Base-by-base conservation (phyloP, 78 protist species). In the Dictyostelium citrinum region DNA sequence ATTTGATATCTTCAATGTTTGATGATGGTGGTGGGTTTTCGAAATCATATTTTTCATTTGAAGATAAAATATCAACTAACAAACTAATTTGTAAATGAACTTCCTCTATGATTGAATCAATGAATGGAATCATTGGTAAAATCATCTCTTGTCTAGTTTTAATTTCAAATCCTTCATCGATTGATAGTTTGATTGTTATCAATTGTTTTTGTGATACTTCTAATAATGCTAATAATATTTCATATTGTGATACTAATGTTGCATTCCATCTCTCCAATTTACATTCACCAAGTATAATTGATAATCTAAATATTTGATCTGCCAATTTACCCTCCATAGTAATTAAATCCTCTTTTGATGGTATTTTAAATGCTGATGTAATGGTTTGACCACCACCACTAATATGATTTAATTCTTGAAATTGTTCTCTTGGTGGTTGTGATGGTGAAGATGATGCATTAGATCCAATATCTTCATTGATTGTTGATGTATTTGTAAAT, bases 191-290 rank as follows among this genome's bases (percentile, higher is more conserved):
- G 3, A 88, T 78, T 2, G 93, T 77, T 0, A 78, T 67, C 22
- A 88, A 35, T 46, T 88, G 93, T 39, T 88, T 88, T n/a, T 55
- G 84, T 22, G 75, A 55, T 78, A 88, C 67, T n/a, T 78, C 93
- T 0, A 88, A 39, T 9, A 88, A 27, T 11, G 70, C n/a, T 7
- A 88, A 31, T n/a, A 88, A 31, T 5, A 29, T 16, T 51, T 88
- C 76, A 46, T 49, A 88, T 11, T 51, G 39, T 46, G 58, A n/a
- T 2, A 88, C 49, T 31, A 76, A 45, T 49, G 41, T 22, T 8
- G 55, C 46, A 78, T 88, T 88, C 93, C 93, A 88, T 22, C 79
- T 20, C 58, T 88, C 93, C 20, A 61, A 27, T 68, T 64, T 78
- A 78, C 75, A 78, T n/a, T 88, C 93, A 3, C 29, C 80, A 11